Evolutionary conservation across 495 filamentous ascomycete genomes (phyloP).

Genomic region (Gamarada debralockiae): DNA sequence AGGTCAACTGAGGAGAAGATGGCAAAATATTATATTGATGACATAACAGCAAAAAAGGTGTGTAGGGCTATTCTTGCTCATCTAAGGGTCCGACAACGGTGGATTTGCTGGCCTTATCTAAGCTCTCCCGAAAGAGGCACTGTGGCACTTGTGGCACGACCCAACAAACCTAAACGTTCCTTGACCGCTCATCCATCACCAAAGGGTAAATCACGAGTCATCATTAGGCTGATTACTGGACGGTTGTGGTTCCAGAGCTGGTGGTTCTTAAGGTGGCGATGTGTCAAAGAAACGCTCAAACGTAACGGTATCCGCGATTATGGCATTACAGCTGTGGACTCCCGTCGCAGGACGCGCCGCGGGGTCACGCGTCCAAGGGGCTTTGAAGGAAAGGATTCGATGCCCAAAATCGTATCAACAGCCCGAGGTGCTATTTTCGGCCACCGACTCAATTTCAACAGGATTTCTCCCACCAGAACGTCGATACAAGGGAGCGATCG

Average conservation of each 20-base stretch:
- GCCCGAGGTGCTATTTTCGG: too few relatives aligned
- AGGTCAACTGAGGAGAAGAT: neutral
- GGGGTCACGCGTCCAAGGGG: neutral
- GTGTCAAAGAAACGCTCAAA: constrained; percentile 16
- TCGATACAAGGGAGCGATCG: too few relatives aligned
- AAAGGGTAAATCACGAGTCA: constrained; percentile 8
- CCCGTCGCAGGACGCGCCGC: too few relatives aligned
- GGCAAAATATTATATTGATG: constrained; percentile 1
- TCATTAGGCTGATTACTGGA: neutral
- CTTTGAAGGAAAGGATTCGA: neutral
- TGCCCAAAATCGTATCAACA: too few relatives aligned
- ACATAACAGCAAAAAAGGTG: constrained; percentile 7
- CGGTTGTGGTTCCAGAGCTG: neutral
- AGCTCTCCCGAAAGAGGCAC: neutral
- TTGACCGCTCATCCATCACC: constrained; percentile 9
- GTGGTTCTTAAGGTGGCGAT: constrained; percentile 8
- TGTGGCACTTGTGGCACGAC: constrained; percentile 5
- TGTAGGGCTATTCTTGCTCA: constrained; percentile 10
- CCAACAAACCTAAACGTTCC: neutral
- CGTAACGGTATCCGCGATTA: too few relatives aligned
- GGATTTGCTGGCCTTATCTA: constrained; percentile 7
- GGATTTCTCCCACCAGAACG: too few relatives aligned
- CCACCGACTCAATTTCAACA: too few relatives aligned
- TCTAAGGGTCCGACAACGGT: constrained; percentile 20
- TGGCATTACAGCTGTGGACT: neutral